phyloP scores from a whole-genome alignment of 1,284 basidiomycete species.

The Rhodotorula sp. region DNA sequence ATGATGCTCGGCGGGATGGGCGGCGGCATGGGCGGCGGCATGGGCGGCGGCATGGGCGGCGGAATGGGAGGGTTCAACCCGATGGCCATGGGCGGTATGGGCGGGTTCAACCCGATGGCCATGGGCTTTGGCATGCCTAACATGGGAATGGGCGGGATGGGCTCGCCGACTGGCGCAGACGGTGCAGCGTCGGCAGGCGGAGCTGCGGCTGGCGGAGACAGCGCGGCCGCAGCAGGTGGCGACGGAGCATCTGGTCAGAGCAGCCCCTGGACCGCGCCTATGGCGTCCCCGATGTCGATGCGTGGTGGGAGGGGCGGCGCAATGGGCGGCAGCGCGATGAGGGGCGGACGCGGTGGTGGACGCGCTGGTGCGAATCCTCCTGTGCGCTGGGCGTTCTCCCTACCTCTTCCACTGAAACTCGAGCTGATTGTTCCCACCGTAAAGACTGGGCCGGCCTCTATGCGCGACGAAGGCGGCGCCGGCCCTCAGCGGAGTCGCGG shows the following conservation, averaged over 20 bases:
- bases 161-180: neutral
- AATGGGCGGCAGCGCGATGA: neutral
- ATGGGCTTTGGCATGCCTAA: neutral
- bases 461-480: constrained; percentile 30
- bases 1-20: constrained; percentile 28
- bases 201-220: constrained; percentile 46
- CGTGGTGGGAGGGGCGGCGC: neutral
- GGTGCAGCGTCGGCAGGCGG: constrained; percentile 29
- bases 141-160: neutral
- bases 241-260: neutral
- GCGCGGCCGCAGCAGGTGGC: neutral
- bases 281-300: constrained; percentile 17
- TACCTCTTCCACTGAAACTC: neutral
- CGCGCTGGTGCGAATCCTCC: constrained; percentile 19
- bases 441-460: constrained; percentile 33
- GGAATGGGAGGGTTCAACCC: constrained; percentile 48
- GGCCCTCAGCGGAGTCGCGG: constrained; percentile 32
- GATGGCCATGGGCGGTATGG: constrained; percentile 44
- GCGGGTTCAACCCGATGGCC: constrained; percentile 20
- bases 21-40: no score
- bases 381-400: constrained; percentile 5
- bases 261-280: constrained; percentile 32
- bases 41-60: constrained; percentile 47
- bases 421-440: neutral
- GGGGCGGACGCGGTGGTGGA: neutral